Conservation (phyloP, 2,329 filamentous ascomycete species). For the Ilyonectria destructans region DNA sequence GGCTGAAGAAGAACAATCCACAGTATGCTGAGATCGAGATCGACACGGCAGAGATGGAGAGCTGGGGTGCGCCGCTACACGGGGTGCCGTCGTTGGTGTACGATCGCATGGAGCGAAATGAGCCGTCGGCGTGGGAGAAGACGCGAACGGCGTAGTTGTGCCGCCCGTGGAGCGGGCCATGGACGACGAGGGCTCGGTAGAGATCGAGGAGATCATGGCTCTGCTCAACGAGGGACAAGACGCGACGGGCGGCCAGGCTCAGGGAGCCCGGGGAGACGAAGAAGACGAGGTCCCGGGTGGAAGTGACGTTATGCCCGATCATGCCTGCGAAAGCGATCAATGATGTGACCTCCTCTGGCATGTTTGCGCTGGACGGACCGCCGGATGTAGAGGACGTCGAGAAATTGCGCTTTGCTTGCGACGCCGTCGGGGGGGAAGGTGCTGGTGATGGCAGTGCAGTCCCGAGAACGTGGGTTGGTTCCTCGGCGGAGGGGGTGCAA, state of each 20-base stretch:
- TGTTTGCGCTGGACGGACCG: constrained; percentile 10
- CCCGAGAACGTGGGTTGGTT: too few species aligned
- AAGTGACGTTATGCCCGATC: background rate
- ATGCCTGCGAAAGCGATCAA: background rate
- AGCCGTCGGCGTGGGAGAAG: background rate
- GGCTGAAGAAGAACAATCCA: constrained; percentile 31
- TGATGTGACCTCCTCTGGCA: background rate
- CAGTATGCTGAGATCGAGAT: constrained; percentile 31
- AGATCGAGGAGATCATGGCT: background rate
- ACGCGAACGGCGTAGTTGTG: too few species aligned
- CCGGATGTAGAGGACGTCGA: background rate
- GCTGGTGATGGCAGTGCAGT: too few species aligned
- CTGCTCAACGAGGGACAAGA: background rate
- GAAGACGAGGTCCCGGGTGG: background rate
- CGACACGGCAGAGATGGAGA: constrained; percentile 31
- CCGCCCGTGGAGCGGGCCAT: too few species aligned
- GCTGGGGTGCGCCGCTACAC: constrained; percentile 28
- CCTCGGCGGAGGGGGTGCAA: too few species aligned
- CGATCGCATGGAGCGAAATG: constrained; percentile 24
- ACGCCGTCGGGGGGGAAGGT: background rate
- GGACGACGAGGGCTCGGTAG: too few species aligned
- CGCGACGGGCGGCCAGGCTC: background rate
- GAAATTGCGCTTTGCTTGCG: background rate
- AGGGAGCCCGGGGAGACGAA: too few species aligned
- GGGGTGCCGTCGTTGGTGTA: constrained; percentile 29